Base-by-base conservation (phyloP, 2,329 filamentous ascomycete genomes). In the Aspergillus cejpii region DNA sequence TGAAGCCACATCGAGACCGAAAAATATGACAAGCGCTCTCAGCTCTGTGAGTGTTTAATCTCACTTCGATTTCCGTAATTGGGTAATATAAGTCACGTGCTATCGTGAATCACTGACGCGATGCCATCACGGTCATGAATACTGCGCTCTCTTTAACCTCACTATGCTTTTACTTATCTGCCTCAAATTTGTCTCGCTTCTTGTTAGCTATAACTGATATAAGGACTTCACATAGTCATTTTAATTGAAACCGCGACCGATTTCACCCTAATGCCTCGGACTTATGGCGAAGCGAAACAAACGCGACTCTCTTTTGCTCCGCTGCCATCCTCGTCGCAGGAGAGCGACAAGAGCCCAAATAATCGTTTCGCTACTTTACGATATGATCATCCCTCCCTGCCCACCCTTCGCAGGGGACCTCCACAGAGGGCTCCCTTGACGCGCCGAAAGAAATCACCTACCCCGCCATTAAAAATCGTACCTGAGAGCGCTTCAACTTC, bases 281-380 rank as follows among this genome's bases (percentile, higher is more conserved):
- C 53, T 41, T 50, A 54, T 36, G 51, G 52, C 36, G 65, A 63
- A 50, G 50, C 48, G 41, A 66, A 66, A 52, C 70, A 73, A 55
- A 68, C 69, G 40, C 67, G 66, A 38, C 62, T 73, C 29, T 53
- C 66, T n/a, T 72, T 73, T 51, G 61, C 65, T 8, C 56, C 70
- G 17, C 43, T 64, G 11, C 47, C 59, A 24, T 57, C 63, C 10
- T 51, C 61, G 1, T 57, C 64, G 5, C 52, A 56, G 5, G 56
- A 49, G 14, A 52, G 37, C 37, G 50, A 55, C 12, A 37, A 45
- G 12, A 54, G 51, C 7, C 50, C 51, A 12, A 51, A 53, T 2
- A 58, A 61, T 33, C 59, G 60, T 37, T 53, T 61, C 20, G 62
- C 66, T 12, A 64, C 50, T 12, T 53, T 70, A 7, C 59, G 59